Conservation (phyloP, 192 early-diverging fungal species). For the Podila epigama region DNA sequence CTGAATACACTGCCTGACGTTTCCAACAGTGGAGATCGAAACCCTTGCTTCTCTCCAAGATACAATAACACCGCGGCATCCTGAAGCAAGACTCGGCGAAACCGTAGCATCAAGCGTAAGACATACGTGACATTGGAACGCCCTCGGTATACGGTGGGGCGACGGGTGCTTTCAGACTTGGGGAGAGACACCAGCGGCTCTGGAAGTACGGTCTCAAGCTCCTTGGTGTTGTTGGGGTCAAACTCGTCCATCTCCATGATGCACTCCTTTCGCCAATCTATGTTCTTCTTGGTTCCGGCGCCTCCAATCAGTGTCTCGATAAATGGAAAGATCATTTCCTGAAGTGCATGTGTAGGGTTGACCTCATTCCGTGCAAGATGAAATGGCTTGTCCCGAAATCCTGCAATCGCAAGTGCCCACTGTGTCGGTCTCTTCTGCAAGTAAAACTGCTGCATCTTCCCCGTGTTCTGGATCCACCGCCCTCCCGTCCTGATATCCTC, state of each 20-base stretch:
- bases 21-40: background rate
- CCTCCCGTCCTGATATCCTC: slow-evolving; percentile 8
- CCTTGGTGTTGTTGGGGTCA: background rate
- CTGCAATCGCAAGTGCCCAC: slow-evolving; percentile 9
- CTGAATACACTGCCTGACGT: background rate
- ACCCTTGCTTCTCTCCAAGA: too few relatives aligned
- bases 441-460: slow-evolving; percentile 1
- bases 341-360: background rate
- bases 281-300: background rate
- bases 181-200: background rate
- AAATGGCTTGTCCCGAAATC: background rate
- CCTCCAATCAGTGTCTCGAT: background rate
- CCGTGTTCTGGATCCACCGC: background rate
- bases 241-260: background rate
- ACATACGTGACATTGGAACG: background rate
- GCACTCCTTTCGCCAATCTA: background rate
- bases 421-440: background rate
- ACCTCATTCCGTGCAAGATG: slow-evolving; percentile 5
- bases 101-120: background rate
- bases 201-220: background rate
- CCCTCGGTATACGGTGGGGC: background rate
- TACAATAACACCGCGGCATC: background rate
- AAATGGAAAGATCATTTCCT: slow-evolving; percentile 2
- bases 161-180: background rate
- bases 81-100: background rate